Base-by-base conservation (phyloP, 2,329 filamentous ascomycete species). In the Aureobasidium sp. region DNA sequence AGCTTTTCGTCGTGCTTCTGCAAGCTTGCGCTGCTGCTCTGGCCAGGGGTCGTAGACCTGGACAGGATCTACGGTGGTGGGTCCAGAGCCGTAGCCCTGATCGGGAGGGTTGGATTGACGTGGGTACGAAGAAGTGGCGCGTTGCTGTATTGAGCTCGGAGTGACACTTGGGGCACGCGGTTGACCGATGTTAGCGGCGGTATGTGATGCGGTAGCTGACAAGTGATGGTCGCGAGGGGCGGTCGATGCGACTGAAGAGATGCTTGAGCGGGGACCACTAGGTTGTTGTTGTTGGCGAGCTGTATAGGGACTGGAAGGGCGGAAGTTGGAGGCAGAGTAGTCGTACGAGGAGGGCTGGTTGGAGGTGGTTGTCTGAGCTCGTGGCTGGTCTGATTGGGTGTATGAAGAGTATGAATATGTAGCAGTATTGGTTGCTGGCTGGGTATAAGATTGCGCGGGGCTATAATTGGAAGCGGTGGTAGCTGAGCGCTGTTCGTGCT, bases 21-120 rank as follows among this genome's bases (percentile, higher is more conserved):
- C 71, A 2, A 69, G 68, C 66, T 77, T 75, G 41, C 79, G 72
- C 64, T 79, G 75, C 55, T 79, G 76, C 63, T 80, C 77, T 3
- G 77, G 77, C 70, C 78, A 81, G 2, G 79, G 79, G 63, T 83
- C 79, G 64, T 83, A 83, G 2, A 83, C 78, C 51, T 80, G 78
- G 49, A 74, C 80, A 2, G 81, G 81, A 68, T 83, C 78, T 22
- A 83, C 79, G 1, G 80, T 82, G 3, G 70, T 75, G 5, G 76
- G 74, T 48, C 65, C 64, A 17, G 71, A 70, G 14, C 64, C 66
- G 61, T 67, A 70, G 34, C 66, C 57, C 52, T 70, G 70, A 51
- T 60, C 57, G 1, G 34, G 45, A 31, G 44, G 20, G 12, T 29
- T 34, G 65, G 66, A 36, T 62, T 67, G 66, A 42, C 57, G 64